phyloP scores from a whole-genome alignment of 192 early-diverging fungal genomes.

The Coemansia sp. region DNA sequence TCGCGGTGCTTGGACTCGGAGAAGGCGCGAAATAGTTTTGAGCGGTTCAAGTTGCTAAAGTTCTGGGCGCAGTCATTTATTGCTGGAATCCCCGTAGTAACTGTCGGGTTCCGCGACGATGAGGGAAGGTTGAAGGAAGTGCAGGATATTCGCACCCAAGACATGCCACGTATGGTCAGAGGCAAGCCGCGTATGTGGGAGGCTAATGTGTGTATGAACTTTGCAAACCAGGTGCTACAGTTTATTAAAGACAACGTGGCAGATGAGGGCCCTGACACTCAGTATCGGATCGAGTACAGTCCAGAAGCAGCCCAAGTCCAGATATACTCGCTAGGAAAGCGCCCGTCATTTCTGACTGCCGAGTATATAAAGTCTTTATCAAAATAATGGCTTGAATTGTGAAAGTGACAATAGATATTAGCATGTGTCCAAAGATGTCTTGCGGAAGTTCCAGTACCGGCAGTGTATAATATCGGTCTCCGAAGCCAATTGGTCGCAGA shows the following conservation, averaged over 20 bases:
- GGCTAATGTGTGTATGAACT: slow-evolving; percentile 81
- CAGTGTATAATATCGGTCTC: slow-evolving; percentile 37
- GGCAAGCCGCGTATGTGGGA: slow-evolving; percentile 73
- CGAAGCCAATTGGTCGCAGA: slow-evolving; percentile 27
- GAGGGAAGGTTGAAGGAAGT: slow-evolving; percentile 57
- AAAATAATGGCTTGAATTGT: background rate
- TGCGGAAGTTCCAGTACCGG: slow-evolving; percentile 51
- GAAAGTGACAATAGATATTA: background rate
- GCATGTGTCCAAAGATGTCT: background rate
- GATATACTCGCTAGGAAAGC: slow-evolving; percentile 11
- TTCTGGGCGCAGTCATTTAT: slow-evolving; percentile 95
- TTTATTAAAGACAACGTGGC: slow-evolving; percentile 22
- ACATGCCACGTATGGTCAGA: slow-evolving; percentile 79
- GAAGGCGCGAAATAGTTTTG: slow-evolving; percentile 64
- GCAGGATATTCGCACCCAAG: slow-evolving; percentile 69
- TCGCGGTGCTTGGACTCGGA: slow-evolving; percentile 21
- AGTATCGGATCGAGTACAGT: slow-evolving; percentile 41
- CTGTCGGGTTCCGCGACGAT: slow-evolving; percentile 84
- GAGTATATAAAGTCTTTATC: slow-evolving; percentile 17
- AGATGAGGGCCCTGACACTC: slow-evolving; percentile 29
- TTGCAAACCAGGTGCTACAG: slow-evolving; percentile 67
- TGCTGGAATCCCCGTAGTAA: slow-evolving; percentile 77
- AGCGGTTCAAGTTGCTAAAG: slow-evolving; percentile 79
- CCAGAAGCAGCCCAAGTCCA: slow-evolving; percentile 18
- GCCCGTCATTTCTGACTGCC: slow-evolving; percentile 29